Percentiles rank a stretch among this genome's conserved stretches.
phyloP scores from a whole-genome alignment of 306 rosid species.

The Quercus ilex region DNA sequence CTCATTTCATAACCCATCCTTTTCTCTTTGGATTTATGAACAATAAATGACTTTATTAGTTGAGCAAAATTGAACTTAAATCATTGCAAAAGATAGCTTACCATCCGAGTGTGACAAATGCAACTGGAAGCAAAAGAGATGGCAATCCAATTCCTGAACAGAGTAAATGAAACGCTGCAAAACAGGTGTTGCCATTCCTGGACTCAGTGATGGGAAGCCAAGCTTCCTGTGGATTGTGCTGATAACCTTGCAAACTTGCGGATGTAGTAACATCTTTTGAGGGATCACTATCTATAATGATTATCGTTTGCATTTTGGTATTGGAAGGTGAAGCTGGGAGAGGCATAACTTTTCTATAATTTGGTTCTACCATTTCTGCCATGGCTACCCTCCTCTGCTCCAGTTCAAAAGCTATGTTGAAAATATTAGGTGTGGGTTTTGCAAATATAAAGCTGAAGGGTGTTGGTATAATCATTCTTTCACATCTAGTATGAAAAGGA shows the following conservation, averaged over 20 bases:
- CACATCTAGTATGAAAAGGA: no score
- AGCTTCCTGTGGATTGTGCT: constrained; percentile 31
- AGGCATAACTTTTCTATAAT: not conserved
- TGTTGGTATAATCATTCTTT: no score
- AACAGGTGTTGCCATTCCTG: constrained; percentile 42
- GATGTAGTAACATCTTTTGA: not conserved
- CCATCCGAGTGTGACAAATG: constrained; percentile 73
- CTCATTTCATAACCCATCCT: no score
- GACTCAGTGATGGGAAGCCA: constrained; percentile 71
- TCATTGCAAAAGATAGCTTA: constrained; percentile 13
- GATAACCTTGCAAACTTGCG: not conserved
- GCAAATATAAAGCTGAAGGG: no score
- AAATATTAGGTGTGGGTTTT: no score
- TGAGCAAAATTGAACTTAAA: no score
- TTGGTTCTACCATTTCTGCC: constrained; percentile 9
- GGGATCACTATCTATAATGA: not conserved
- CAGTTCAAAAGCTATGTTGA: not conserved
- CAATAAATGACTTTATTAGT: no score
- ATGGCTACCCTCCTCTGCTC: not conserved
- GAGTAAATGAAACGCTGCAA: constrained; percentile 41
- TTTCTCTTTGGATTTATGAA: no score
- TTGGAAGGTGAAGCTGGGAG: not conserved
- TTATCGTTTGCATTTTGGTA: not conserved
- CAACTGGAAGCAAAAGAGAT: constrained; percentile 57
- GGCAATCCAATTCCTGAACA: constrained; percentile 55